Evolutionary conservation across 2,329 filamentous ascomycete species (phyloP), one percentile per base, ranked within the genome.

Genomic region (Hypoxylon sp.): DNA sequence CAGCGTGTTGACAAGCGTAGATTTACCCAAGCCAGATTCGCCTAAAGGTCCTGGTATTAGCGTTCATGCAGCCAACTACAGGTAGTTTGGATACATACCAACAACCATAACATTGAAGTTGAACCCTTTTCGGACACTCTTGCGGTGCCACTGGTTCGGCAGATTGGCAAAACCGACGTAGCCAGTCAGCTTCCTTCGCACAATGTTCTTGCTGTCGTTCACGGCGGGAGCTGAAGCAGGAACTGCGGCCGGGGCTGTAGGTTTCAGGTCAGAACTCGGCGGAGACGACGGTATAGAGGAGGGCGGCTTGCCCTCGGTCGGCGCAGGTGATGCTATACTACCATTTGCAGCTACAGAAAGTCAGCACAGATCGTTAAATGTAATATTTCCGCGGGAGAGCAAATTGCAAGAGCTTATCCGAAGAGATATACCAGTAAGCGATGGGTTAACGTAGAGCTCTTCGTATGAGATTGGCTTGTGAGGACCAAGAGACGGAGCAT

Each of bases 81-180:
- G 51, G 28, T 44, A 14, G 18, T 6, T 30, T 2, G 11, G 3
- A 38, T 9, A 67, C 94, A 78, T 86, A 98, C 96, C 96, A 82
- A 99, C 96, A 82, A 99, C 96, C 96, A 99, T 99, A 74, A 99
- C 96, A 80, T 99, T 99, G 87, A 99, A 99, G 88, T 98, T 99
- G 89, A 99, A 99, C 68, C 96, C 96, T 84, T 99, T 99, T 79
- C 96, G 93, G 77, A 99, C 96, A 89, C 94, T 97, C 91, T 99
- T 99, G 82, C 96, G 95, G 86, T 99, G 96, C 96, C 96, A 99
- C 84, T 99, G 96, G 84, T 99, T 99, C 70, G 96, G 96, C 78
- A 99, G 83, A 81, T 99, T 99, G 80, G 96, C 96, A 78, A 99
- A 99, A 72, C 96, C 96, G 76, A 99, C 96, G 76, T 98, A 99